A percentile compares a stretch with the other conserved stretches of the same genome.
Conservation (phyloP, 2,329 filamentous ascomycete species). For the Drechslerella dactyloides region DNA sequence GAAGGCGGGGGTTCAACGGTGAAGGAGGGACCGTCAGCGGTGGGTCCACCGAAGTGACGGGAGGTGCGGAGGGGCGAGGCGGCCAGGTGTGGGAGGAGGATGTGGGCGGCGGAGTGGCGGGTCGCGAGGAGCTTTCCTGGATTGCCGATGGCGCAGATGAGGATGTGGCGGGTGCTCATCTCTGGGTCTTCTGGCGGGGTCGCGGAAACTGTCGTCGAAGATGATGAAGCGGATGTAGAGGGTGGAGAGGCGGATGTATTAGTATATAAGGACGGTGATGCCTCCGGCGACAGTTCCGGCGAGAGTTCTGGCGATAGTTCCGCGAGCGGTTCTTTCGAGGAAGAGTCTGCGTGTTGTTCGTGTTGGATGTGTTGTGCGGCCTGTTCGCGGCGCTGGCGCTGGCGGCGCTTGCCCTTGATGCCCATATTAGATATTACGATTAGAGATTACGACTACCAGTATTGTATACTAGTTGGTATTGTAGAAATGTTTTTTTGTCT, state of each 20-base stretch:
- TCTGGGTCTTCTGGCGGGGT: slow-evolving; percentile 5
- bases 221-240: neutral
- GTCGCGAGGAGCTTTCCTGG: slow-evolving; percentile 72
- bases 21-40: slow-evolving; percentile 58
- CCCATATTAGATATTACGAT: slow-evolving; percentile 42
- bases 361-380: slow-evolving; percentile 30
- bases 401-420: slow-evolving; percentile 41
- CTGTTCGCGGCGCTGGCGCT: slow-evolving; percentile 41
- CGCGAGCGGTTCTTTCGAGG: slow-evolving; percentile 8
- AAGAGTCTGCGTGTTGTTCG: neutral
- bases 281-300: slow-evolving; percentile 16
- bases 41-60: slow-evolving; percentile 62
- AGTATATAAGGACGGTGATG: slow-evolving; percentile 16
- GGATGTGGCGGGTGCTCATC: slow-evolving; percentile 62
- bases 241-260: neutral
- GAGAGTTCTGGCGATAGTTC: too few species aligned
- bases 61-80: slow-evolving; percentile 64
- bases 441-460: neutral
- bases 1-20: neutral
- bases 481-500: neutral
- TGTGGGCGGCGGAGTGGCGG: slow-evolving; percentile 86
- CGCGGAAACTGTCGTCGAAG: neutral
- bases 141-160: slow-evolving; percentile 89
- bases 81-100: slow-evolving; percentile 69
- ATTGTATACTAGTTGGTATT: too few species aligned